Evolutionary conservation across 495 filamentous ascomycete genomes (phyloP).

Genomic region (Tuber brumale): DNA sequence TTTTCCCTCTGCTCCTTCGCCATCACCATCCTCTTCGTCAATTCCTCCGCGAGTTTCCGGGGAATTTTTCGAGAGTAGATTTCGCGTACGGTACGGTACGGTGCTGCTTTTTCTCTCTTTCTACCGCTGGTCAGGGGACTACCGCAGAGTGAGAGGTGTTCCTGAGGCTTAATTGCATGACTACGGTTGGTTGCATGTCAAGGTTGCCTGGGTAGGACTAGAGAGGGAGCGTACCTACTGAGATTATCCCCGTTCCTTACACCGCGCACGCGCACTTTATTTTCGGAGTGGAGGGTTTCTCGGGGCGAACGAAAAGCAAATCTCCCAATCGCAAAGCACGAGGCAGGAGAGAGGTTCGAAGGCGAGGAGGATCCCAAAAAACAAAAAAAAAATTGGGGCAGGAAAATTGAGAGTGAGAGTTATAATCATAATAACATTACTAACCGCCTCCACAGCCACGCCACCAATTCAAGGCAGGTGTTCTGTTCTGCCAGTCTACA

Average conservation of each 20-base stretch:
- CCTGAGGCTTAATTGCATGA: conserved; percentile 41
- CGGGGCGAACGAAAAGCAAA: conserved; percentile 19
- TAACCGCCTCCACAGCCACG: conserved; percentile 38
- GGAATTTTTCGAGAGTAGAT: neutral
- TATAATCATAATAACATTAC: conserved; percentile 17
- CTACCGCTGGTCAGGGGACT: neutral
- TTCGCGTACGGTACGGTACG: neutral
- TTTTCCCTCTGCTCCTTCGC: neutral
- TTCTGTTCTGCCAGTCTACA: conserved; percentile 4
- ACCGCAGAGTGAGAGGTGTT: conserved; percentile 27
- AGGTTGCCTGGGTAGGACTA: conserved; percentile 20
- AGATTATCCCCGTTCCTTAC: conserved; percentile 33
- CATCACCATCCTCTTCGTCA: neutral
- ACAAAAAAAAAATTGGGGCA: conserved; percentile 21
- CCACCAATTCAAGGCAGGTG: conserved; percentile 23
- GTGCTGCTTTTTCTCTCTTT: neutral
- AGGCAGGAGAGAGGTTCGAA: conserved; percentile 21
- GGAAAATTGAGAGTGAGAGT: neutral
- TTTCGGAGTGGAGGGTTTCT: conserved; percentile 21
- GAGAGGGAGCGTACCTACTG: conserved; percentile 8
- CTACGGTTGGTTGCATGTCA: conserved; percentile 39
- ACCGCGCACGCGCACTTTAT: conserved; percentile 23
- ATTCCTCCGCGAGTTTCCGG: neutral
- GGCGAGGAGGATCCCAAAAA: conserved; percentile 23
- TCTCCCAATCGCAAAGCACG: conserved; percentile 10